These are phyloP conservation scores for Sclerospora graminicola DNA, from an alignment of 352 stramenopile species.

Conservation along the genomic window DNA sequence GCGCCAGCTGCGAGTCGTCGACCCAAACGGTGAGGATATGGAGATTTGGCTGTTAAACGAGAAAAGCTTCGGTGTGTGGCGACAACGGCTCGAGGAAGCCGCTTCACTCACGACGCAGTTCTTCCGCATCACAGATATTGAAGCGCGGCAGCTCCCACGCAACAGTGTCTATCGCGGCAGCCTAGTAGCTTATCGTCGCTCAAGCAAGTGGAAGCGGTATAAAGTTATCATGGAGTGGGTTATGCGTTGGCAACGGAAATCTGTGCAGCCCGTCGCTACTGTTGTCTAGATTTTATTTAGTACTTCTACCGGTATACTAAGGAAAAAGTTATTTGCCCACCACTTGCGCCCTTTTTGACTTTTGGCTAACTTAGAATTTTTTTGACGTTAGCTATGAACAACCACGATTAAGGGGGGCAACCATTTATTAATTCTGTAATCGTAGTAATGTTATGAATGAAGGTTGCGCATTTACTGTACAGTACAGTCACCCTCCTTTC, in stretches of 20 bases:
- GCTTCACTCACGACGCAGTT: constrained; percentile 47
- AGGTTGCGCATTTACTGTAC: not conserved
- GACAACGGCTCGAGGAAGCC: constrained; percentile 46
- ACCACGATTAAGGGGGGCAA: no score
- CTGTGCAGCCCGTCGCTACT: constrained; percentile 1
- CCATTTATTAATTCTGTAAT: no score
- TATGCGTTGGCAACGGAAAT: constrained; percentile 29
- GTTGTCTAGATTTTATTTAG: no score
- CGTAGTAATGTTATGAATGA: no score
- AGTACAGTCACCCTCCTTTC: constrained; percentile 4
- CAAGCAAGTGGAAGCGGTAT: constrained; percentile 39
- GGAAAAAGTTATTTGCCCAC: no score
- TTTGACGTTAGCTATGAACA: no score
- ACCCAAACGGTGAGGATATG: constrained; percentile 67
- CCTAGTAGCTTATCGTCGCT: constrained; percentile 47
- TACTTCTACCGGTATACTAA: no score
- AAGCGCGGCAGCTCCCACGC: constrained; percentile 43
- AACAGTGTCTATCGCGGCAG: constrained; percentile 59
- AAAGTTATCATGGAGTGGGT: constrained; percentile 36
- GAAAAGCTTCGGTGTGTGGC: constrained; percentile 39
- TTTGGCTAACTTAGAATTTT: no score
- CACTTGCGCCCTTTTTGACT: no score
- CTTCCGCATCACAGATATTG: constrained; percentile 46
- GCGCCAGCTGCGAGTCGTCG: constrained; percentile 49
- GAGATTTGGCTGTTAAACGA: constrained; percentile 64